These are phyloP conservation scores for Mortierella sp. DNA, from an alignment of 371 early-diverging fungal species.

Conservation along the genomic window DNA sequence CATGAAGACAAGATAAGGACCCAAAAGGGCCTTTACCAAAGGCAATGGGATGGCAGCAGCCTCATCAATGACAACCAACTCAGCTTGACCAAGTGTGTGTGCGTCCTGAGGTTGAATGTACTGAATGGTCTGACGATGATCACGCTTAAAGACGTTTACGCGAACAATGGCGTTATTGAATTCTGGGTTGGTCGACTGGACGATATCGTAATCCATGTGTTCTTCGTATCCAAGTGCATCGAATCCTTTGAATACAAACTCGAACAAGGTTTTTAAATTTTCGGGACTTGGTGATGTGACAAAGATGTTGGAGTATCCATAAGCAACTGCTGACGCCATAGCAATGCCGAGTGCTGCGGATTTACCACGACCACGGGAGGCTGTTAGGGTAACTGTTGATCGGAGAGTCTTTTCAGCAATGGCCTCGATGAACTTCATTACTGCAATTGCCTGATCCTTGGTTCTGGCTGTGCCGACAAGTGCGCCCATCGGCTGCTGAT, in stretches of 20 bases:
- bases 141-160: conserved; percentile 92
- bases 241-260: conserved; percentile 97
- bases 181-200: conserved; percentile 94
- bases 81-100: conserved; percentile 94
- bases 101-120: conserved; percentile 97
- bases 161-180: conserved; percentile 96
- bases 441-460: conserved; percentile 95
- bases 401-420: conserved; percentile 94
- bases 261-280: conserved; percentile 98
- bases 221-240: conserved; percentile 98
- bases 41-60: conserved; percentile 99
- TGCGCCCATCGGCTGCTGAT: conserved; percentile 90
- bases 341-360: conserved; percentile 98
- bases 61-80: conserved; percentile 99
- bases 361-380: conserved; percentile 99
- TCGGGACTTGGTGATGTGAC: conserved; percentile 98
- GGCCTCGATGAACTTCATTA: conserved; percentile 95
- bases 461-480: conserved; percentile 87
- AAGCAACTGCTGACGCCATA: conserved; percentile 96
- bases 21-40: conserved; percentile 90
- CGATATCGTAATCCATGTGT: conserved; percentile 98
- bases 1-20: conserved; percentile 97
- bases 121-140: conserved; percentile 98
- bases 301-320: conserved; percentile 99
- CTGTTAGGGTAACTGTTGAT: conserved; percentile 95